These are phyloP conservation scores for Poa annua DNA, from an alignment of 176 grass and related monocot genomes.

Conservation along the genomic window DNA sequence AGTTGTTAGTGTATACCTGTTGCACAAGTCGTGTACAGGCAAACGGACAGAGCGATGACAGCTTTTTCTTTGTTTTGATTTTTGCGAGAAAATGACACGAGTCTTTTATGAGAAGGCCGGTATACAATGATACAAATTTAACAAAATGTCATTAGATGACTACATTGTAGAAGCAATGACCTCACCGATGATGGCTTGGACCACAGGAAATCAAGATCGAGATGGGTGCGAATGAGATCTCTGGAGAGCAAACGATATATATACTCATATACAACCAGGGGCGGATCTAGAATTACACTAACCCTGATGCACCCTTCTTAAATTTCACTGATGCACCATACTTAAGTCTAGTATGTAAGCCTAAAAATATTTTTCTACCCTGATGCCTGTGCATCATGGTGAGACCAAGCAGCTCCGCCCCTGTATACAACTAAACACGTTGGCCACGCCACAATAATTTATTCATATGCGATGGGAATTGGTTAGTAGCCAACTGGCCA, in stretches of 20 bases:
- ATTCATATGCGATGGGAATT: not conserved
- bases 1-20: too few species aligned
- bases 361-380: too few species aligned
- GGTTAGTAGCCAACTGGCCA: not conserved
- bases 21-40: too few species aligned
- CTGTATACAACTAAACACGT: constrained; percentile 39
- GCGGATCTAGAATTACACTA: too few species aligned
- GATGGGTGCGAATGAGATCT: not conserved
- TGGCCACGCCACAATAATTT: constrained; percentile 10
- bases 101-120: not conserved
- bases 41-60: too few species aligned
- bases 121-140: not conserved
- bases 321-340: too few species aligned
- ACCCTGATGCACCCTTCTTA: too few species aligned
- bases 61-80: too few species aligned
- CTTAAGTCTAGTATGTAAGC: too few species aligned
- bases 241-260: not conserved
- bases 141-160: not conserved
- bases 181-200: not conserved
- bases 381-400: too few species aligned
- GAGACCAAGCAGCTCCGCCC: too few species aligned
- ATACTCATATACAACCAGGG: constrained; percentile 12
- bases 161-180: not conserved
- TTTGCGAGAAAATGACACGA: too few species aligned
- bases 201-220: not conserved